Conservation (phyloP, 1,284 basidiomycete genomes). For the Acaromyces ingoldii region DNA sequence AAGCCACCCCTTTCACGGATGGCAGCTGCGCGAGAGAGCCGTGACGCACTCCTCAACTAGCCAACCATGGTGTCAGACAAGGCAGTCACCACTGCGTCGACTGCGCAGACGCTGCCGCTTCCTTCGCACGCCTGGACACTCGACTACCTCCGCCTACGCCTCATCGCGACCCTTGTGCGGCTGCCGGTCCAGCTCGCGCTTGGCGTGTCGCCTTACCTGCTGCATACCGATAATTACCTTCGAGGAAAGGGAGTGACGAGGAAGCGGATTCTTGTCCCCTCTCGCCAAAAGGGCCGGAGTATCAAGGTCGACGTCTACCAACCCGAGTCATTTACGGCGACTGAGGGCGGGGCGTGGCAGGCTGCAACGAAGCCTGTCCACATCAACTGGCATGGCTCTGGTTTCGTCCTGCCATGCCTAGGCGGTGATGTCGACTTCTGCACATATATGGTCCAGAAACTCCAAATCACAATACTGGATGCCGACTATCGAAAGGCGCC, state of each 20-base stretch:
- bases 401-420: constrained; percentile 25
- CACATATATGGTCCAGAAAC: constrained; percentile 12
- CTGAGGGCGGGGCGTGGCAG: too few species aligned
- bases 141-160: background rate
- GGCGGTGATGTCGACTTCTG: constrained; percentile 23
- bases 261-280: constrained; percentile 19
- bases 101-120: background rate
- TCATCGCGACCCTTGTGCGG: background rate
- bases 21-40: too few species aligned
- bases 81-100: too few species aligned
- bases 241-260: constrained; percentile 1
- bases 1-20: too few species aligned
- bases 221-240: background rate
- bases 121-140: background rate
- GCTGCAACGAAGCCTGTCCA: constrained; percentile 19
- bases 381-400: constrained; percentile 24
- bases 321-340: too few species aligned
- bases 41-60: too few species aligned
- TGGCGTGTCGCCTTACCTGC: background rate
- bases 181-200: background rate
- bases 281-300: constrained; percentile 21
- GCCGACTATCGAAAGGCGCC: constrained; percentile 46
- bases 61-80: too few species aligned
- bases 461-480: constrained; percentile 24
- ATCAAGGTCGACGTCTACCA: constrained; percentile 29